Evolutionary conservation across 192 early-diverging fungal genomes (phyloP).

Genomic region (Coemansia reversa): DNA sequence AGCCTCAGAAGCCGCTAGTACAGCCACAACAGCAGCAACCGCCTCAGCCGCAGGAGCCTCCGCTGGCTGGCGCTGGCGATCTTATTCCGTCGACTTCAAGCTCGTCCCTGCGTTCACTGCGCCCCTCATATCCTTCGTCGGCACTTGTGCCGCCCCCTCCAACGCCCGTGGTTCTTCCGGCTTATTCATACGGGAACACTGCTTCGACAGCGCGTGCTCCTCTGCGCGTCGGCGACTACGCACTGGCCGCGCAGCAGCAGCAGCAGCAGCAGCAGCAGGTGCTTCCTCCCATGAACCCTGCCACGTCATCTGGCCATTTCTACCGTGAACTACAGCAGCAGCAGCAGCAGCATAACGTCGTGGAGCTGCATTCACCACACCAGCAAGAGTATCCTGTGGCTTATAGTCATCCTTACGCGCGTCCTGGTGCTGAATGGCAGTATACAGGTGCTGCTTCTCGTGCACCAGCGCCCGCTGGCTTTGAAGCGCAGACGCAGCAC

Average conservation of each 20-base stretch:
- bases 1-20: constrained; percentile 7
- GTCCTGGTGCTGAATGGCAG: constrained; percentile 19
- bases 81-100: constrained; percentile 8
- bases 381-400: constrained; percentile 7
- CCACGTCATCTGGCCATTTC: constrained; percentile 16
- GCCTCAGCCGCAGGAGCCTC: neutral
- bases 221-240: constrained; percentile 37
- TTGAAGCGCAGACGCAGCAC: too few species aligned
- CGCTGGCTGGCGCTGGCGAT: constrained; percentile 3
- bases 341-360: constrained; percentile 9
- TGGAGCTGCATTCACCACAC: constrained; percentile 10
- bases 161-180: constrained; percentile 7
- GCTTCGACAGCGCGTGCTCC: constrained; percentile 18
- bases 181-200: constrained; percentile 15
- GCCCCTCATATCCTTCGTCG: constrained; percentile 27
- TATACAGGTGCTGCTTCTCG: constrained; percentile 5
- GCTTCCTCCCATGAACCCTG: constrained; percentile 8
- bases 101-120: constrained; percentile 25
- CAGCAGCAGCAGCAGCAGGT: constrained; percentile 14
- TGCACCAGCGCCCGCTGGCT: neutral
- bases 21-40: constrained; percentile 5
- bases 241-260: constrained; percentile 18
- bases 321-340: constrained; percentile 24
- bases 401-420: constrained; percentile 7
- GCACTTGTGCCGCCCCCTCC: constrained; percentile 10